Evolutionary conservation across 768 basidiomycete genomes (phyloP).

Genomic region (Lentinula boryana): DNA sequence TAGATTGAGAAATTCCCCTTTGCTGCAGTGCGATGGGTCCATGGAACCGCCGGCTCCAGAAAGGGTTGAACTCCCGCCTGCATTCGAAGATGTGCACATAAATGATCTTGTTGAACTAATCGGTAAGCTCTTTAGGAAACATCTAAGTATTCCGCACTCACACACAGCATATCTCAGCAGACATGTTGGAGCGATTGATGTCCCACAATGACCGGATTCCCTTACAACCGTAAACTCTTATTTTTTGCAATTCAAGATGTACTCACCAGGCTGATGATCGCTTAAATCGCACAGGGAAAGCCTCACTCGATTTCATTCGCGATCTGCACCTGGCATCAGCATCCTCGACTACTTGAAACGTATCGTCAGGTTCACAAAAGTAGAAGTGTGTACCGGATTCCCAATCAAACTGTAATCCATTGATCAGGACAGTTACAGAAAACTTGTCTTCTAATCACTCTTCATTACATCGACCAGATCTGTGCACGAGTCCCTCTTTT

Average conservation of each 20-base stretch:
- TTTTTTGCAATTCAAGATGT: slow-evolving; percentile 12
- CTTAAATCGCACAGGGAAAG: slow-evolving; percentile 52
- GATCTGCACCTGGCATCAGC: slow-evolving; percentile 81
- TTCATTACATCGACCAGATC: slow-evolving; percentile 92
- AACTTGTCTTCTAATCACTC: slow-evolving; percentile 72
- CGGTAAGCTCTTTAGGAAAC: slow-evolving; percentile 40
- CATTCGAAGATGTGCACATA: slow-evolving; percentile 79
- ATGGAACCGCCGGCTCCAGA: slow-evolving; percentile 65
- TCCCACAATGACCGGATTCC: slow-evolving; percentile 95
- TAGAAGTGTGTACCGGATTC: slow-evolving; percentile 60
- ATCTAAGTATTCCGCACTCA: slow-evolving; percentile 12
- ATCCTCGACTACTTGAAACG: slow-evolving; percentile 92
- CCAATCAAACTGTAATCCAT: not conserved
- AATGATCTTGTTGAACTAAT: slow-evolving; percentile 86
- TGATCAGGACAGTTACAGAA: slow-evolving; percentile 36
- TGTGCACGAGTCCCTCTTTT: slow-evolving; percentile 83
- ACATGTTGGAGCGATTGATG: slow-evolving; percentile 95
- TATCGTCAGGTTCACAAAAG: slow-evolving; percentile 91
- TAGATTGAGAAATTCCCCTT: not conserved
- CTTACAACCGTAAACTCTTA: slow-evolving; percentile 63
- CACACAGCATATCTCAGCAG: slow-evolving; percentile 44
- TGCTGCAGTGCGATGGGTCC: slow-evolving; percentile 64
- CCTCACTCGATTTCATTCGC: slow-evolving; percentile 94
- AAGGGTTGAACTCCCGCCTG: slow-evolving; percentile 75
- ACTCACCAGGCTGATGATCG: slow-evolving; percentile 6